Evolutionary conservation across 108 stramenopile genomes (phyloP), one percentile per base, ranked within the genome.

Genomic region (Bacterosira constricta): DNA sequence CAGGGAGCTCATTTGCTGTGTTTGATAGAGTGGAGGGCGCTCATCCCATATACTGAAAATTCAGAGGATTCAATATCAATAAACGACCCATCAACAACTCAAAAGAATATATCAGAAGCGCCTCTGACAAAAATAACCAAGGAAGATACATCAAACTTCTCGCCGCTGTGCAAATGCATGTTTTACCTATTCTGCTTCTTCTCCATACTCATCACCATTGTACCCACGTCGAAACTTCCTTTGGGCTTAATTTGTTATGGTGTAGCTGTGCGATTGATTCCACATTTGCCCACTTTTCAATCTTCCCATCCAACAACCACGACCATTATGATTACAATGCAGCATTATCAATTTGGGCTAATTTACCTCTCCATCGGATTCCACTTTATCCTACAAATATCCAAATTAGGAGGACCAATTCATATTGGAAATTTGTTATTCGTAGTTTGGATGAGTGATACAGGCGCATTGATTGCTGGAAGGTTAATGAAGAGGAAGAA

Each of bases 391-490:
- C 9, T 94, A 73, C 85, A 73, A 73, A 59, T 52, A 47, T 41
- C 35, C 20, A 4, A 20, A 47, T 35, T 59, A 63, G 64, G 89
- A 81, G 86, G 63, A 46, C 51, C 66, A 47, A 35, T 75, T 71
- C 35, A 79, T 87, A 49, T 81, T 76, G 78, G 78, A 7, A 63
- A 38, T 18, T 45, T 94, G 15, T 61, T 94, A 13, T 81, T 91
- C 51, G 69, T 82, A 15, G 90, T 88, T 10, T 94, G 92, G 92
- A 94, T 91, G 71, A 72, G 80, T 53, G 92, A 94, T 83, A 88
- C 92, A 11, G 92, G 92, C 11, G 88, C 90, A 37, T 49, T 94
- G 47, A 27, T 94, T 17, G 67, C 54, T 21, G 92, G 92, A 36
- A 71, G 92, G 29, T 15, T 71, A 69, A 71, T 49, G 17, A 61